Conservation (phyloP, 1,284 basidiomycete species). For the Ceratobasidium theobromae region DNA sequence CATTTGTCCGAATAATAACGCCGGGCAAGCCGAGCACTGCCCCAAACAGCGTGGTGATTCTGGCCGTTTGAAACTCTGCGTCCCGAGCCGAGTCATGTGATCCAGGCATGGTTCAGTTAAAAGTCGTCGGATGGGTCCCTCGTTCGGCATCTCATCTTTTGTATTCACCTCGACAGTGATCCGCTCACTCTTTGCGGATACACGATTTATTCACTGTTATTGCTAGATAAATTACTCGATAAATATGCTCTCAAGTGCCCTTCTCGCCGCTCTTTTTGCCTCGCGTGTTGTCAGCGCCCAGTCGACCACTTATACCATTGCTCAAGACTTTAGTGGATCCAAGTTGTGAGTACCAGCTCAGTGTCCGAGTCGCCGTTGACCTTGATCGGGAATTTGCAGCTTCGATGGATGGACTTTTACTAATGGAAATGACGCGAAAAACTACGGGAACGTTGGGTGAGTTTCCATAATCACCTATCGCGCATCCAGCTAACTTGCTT, state of each 20-base stretch:
- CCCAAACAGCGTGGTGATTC: too few species aligned
- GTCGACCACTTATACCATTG: neutral
- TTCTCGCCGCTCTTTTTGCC: neutral
- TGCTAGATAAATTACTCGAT: neutral
- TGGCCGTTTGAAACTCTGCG: too few species aligned
- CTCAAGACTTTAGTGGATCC: conserved; percentile 15
- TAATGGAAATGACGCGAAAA: conserved; percentile 35
- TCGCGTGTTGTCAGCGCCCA: conserved; percentile 1
- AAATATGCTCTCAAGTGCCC: conserved; percentile 2
- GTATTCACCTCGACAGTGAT: neutral
- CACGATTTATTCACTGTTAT: neutral
- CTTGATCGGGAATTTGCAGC: neutral
- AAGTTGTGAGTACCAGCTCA: conserved; percentile 3
- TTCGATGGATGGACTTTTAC: conserved; percentile 35
- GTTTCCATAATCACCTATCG: neutral
- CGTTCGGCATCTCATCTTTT: neutral
- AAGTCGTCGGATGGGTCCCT: too few species aligned
- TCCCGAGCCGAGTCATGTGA: too few species aligned
- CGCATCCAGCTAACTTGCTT: neutral
- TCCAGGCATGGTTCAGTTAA: too few species aligned
- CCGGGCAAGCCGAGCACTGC: too few species aligned
- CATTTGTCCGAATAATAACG: too few species aligned
- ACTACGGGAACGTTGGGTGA: conserved; percentile 35
- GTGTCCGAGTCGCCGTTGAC: neutral
- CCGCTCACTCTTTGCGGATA: neutral